A percentile compares a stretch with the other conserved stretches of the same genome.
Evolutionary conservation across 352 stramenopile species (phyloP).

Genomic region (Globisporangium irregulare): DNA sequence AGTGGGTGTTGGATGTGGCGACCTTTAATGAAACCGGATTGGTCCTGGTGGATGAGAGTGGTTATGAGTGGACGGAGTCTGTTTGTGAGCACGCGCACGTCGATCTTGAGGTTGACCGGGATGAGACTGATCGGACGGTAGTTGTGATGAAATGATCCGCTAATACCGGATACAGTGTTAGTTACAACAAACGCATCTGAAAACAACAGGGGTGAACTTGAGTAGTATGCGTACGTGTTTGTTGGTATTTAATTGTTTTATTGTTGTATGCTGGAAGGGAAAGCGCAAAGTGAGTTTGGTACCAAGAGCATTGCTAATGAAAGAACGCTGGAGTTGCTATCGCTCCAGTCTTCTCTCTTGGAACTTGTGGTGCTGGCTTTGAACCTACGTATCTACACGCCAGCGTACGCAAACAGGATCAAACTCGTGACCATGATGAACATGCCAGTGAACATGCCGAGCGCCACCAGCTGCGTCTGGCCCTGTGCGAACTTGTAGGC

Average conservation of each 20-base stretch:
- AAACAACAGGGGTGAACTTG: too few species aligned
- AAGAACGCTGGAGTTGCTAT: background rate
- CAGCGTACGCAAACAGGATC: constrained; percentile 85
- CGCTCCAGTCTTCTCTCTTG: background rate
- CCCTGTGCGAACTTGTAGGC: constrained; percentile 89
- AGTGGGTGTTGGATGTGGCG: constrained; percentile 2
- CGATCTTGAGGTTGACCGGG: too few species aligned
- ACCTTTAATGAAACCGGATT: background rate
- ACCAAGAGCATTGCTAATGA: background rate
- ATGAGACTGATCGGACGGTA: background rate
- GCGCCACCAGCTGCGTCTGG: constrained; percentile 80
- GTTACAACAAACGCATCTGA: too few species aligned
- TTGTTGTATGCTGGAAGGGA: background rate
- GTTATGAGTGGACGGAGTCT: background rate
- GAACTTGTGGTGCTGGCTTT: background rate
- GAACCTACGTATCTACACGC: constrained; percentile 27
- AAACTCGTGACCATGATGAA: constrained; percentile 85
- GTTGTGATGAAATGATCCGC: too few species aligned
- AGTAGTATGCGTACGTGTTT: too few species aligned
- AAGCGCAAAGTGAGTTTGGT: background rate
- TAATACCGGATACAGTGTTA: too few species aligned
- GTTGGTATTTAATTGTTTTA: too few species aligned
- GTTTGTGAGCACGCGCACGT: background rate
- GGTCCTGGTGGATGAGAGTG: background rate
- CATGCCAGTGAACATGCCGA: constrained; percentile 83